phyloP scores from a whole-genome alignment of 202 grass and related monocot genomes.

The Carex sylvatica region DNA sequence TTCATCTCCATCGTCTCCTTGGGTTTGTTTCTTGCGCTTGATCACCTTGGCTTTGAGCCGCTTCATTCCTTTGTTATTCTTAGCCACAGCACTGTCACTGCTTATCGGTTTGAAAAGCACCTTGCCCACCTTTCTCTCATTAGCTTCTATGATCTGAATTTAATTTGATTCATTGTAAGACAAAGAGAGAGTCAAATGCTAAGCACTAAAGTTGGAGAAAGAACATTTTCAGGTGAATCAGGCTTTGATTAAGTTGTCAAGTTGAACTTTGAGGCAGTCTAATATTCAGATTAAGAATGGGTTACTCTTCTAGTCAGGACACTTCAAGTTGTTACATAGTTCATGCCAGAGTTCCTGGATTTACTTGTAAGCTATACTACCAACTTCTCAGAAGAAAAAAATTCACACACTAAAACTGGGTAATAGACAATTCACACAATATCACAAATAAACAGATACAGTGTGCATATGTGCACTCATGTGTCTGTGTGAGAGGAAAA shows the following conservation, averaged over 20 bases:
- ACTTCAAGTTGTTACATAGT: background rate
- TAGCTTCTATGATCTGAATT: slow-evolving; percentile 82
- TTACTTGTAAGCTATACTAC: background rate
- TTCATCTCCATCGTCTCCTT: slow-evolving; percentile 5
- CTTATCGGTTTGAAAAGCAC: slow-evolving; percentile 89
- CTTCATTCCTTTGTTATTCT: slow-evolving; percentile 60
- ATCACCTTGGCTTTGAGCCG: slow-evolving; percentile 66
- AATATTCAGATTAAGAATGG: slow-evolving; percentile 7
- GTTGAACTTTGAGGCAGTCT: background rate
- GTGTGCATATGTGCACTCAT: background rate
- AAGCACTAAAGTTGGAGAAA: background rate
- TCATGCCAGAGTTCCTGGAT: background rate
- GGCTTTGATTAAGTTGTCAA: background rate
- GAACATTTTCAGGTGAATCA: no score
- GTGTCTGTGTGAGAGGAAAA: background rate
- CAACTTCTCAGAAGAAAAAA: background rate
- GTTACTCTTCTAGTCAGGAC: background rate
- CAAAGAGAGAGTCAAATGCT: background rate
- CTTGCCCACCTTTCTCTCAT: slow-evolving; percentile 85
- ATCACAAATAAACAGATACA: no score
- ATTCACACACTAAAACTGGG: background rate
- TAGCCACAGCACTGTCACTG: slow-evolving; percentile 53
- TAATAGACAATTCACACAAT: background rate
- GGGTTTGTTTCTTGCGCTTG: slow-evolving; percentile 76
- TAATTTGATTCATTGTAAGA: background rate